These are phyloP conservation scores for Pythium dissimile DNA, from an alignment of 352 stramenopile genomes.

Conservation along the genomic window DNA sequence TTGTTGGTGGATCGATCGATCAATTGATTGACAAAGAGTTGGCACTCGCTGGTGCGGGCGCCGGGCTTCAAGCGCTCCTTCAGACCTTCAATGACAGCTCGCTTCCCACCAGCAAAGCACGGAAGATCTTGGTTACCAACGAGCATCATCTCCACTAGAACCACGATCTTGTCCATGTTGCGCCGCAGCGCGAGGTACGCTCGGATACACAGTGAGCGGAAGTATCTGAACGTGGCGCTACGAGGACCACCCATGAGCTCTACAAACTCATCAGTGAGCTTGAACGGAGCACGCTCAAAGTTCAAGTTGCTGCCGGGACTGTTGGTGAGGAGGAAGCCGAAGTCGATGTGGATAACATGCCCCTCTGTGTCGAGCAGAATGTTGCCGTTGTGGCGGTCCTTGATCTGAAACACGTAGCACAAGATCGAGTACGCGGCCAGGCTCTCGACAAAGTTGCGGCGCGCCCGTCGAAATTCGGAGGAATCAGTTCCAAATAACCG, in stretches of 20 bases:
- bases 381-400: constrained; percentile 99
- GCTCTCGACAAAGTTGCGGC: constrained; percentile 88
- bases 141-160: constrained; percentile 96
- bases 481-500: constrained; percentile 89
- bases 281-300: constrained; percentile 97
- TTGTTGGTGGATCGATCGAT: constrained; percentile 89
- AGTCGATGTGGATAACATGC: constrained; percentile 99
- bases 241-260: constrained; percentile 93
- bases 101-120: constrained; percentile 84
- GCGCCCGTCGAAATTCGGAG: constrained; percentile 66
- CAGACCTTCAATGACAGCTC: constrained; percentile 72
- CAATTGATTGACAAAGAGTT: constrained; percentile 81
- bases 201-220: constrained; percentile 94
- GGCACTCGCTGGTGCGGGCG: constrained; percentile 74
- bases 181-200: constrained; percentile 93
- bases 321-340: constrained; percentile 97
- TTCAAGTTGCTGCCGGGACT: constrained; percentile 92
- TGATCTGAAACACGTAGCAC: constrained; percentile 97
- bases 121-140: constrained; percentile 81
- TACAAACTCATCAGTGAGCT: constrained; percentile 96
- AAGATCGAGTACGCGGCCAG: constrained; percentile 98
- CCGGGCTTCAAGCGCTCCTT: constrained; percentile 71
- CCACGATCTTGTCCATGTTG: constrained; percentile 94
- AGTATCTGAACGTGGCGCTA: constrained; percentile 92
- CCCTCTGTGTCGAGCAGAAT: constrained; percentile 97